These are phyloP conservation scores for Aspergillus sp. DNA, from an alignment of 2,329 filamentous ascomycete genomes.

Conservation along the genomic window DNA sequence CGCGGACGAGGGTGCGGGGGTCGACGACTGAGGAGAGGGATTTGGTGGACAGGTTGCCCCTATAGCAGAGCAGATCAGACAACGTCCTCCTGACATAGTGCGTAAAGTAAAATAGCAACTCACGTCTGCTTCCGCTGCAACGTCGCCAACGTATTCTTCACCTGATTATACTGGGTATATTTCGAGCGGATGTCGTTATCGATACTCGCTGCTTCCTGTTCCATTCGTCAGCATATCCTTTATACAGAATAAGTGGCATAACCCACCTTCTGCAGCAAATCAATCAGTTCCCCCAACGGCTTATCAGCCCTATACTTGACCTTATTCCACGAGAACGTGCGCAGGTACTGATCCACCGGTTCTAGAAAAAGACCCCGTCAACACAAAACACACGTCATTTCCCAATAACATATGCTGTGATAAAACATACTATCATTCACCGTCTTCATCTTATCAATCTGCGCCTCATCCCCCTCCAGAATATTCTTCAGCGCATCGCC, in stretches of 20 bases:
- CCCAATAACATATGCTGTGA: too few species aligned
- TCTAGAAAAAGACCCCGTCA: slow-evolving; percentile 56
- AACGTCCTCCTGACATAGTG: background rate
- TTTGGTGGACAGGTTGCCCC: slow-evolving; percentile 90
- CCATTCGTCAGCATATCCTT: background rate
- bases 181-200: slow-evolving; percentile 96
- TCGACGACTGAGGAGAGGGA: slow-evolving; percentile 88
- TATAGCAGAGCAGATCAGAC: slow-evolving; percentile 36
- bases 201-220: slow-evolving; percentile 80
- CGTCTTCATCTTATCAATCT: slow-evolving; percentile 82
- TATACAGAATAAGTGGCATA: background rate
- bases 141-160: slow-evolving; percentile 79
- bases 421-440: slow-evolving; percentile 81
- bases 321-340: slow-evolving; percentile 93
- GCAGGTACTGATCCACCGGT: slow-evolving; percentile 91
- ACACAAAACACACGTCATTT: background rate
- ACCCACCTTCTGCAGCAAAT: slow-evolving; percentile 85
- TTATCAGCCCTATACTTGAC: slow-evolving; percentile 95
- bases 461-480: slow-evolving; percentile 80
- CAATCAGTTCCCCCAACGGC: slow-evolving; percentile 81
- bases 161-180: slow-evolving; percentile 88
- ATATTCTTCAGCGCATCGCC: slow-evolving; percentile 80
- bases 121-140: slow-evolving; percentile 88
- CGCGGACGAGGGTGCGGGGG: slow-evolving; percentile 75
- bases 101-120: slow-evolving; percentile 27